phyloP scores from a whole-genome alignment of 2,329 filamentous ascomycete genomes.

The Alternaria sp. region DNA sequence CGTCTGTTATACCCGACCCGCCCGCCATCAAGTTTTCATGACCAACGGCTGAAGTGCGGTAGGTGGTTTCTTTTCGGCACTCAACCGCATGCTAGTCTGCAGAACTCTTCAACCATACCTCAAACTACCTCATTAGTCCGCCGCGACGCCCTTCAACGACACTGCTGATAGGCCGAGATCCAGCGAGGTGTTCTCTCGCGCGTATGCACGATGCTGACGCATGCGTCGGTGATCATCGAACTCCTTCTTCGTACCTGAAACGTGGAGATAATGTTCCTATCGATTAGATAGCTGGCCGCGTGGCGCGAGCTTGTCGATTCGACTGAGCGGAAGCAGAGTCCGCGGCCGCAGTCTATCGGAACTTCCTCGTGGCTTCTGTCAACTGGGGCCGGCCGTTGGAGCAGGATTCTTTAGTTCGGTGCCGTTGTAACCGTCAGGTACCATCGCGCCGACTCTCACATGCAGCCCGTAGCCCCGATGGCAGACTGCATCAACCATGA shows the following conservation, averaged over 20 bases:
- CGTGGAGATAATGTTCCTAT: conserved; percentile 30
- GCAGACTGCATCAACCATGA: conserved; percentile 1
- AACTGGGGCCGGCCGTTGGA: conserved; percentile 5
- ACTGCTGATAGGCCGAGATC: neutral
- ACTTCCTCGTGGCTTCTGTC: conserved; percentile 7
- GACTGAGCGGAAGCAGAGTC: conserved; percentile 2
- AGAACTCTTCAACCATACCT: conserved; percentile 1
- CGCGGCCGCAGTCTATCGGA: neutral
- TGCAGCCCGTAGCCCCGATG: conserved; percentile 5
- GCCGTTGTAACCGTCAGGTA: conserved; percentile 9
- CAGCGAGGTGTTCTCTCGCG: conserved; percentile 9
- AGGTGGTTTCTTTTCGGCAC: conserved; percentile 1
- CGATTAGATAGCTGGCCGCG: conserved; percentile 33
- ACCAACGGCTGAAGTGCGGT: conserved; percentile 4
- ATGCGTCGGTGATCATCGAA: conserved; percentile 8
- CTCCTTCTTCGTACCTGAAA: conserved; percentile 10
- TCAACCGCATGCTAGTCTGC: conserved; percentile 8
- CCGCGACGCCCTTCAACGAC: neutral
- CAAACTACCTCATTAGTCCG: neutral
- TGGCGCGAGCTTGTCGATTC: conserved; percentile 14
- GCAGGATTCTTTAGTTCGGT: conserved; percentile 1
- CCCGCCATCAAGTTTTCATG: neutral
- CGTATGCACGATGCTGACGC: conserved; percentile 14
- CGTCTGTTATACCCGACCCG: neutral
- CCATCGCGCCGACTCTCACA: conserved; percentile 3